Base-by-base conservation (phyloP, 2,329 filamentous ascomycete genomes). In the Catunica adiposa region DNA sequence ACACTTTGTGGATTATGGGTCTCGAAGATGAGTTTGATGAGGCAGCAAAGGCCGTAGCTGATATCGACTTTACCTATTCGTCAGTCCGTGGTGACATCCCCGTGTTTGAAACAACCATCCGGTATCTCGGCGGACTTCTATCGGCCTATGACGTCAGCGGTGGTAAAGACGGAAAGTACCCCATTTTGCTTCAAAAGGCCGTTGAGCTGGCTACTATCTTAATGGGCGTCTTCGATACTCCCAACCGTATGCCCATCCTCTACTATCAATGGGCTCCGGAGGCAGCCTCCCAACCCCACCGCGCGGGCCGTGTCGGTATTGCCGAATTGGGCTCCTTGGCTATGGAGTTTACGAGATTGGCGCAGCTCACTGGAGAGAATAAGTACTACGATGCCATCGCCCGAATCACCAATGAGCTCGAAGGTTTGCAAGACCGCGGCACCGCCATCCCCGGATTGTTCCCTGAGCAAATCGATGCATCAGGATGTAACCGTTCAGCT, bases 331-430 rank as follows among this genome's bases (percentile, higher is more conserved):
- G 84, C 1, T 86, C 86, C 9, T 71, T 96, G 60, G 83, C 83
- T 7, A 75, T 96, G 73, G 89, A 96, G 66, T 95, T 96, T 66
- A 95, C 88, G 1, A 79, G 88, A 15, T 74, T 96, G 47, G 86
- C 89, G 7, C 89, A 96, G 67, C 72, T 96, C 60, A 95, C 89
- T 0, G 79, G 80, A 57, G 74, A 90, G 58, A 69, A 83, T 61
- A 89, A 83, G 65, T 96, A 94, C 69, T 96, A 94, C 64, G 89
- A 95, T 69, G 89, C 88, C 15, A 75, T 95, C 59, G 86, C 87
- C 51, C 82, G 89, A 58, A 86, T 96, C 62, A 94, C 87, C 17
- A 74, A 94, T 64, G 83, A 82, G 6, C 74, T 96, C 25, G 78
- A 89, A 59, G 77, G 83, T 53, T 80, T 83, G 69, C 87, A 95